Percentiles rank a stretch among this genome's conserved stretches.
phyloP scores from a whole-genome alignment of 2,329 filamentous ascomycete species.

The Xylariaceae sp. region DNA sequence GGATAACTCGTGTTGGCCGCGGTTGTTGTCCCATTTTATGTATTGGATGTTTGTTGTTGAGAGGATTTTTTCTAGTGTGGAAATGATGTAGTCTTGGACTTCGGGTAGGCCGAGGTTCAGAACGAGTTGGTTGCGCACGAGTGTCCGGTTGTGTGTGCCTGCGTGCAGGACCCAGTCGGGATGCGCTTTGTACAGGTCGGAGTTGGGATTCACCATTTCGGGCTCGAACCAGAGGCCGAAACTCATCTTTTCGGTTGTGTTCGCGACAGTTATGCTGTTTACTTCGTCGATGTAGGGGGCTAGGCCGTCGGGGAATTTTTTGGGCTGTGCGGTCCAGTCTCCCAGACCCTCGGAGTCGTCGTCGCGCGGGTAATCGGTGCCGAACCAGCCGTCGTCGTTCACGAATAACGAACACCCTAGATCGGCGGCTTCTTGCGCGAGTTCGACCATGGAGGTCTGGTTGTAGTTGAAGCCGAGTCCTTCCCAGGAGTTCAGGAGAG shows the following conservation, averaged over 20 bases:
- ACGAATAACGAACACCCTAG: slow-evolving; percentile 60
- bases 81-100: slow-evolving; percentile 59
- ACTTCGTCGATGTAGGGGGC: slow-evolving; percentile 46
- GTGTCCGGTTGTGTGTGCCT: slow-evolving; percentile 49
- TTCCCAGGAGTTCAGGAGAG: slow-evolving; percentile 63
- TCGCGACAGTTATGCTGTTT: slow-evolving; percentile 43
- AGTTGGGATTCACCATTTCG: slow-evolving; percentile 62
- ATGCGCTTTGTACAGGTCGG: slow-evolving; percentile 54
- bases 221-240: slow-evolving; percentile 66
- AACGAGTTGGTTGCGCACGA: slow-evolving; percentile 54
- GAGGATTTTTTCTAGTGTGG: slow-evolving; percentile 49
- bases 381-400: slow-evolving; percentile 64
- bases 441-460: slow-evolving; percentile 47
- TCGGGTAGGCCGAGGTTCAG: slow-evolving; percentile 56
- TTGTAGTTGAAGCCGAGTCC: slow-evolving; percentile 56
- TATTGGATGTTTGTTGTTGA: slow-evolving; percentile 51
- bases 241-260: slow-evolving; percentile 44
- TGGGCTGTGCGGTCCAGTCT: slow-evolving; percentile 57
- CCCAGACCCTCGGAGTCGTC: slow-evolving; percentile 55
- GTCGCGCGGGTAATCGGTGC: slow-evolving; percentile 53
- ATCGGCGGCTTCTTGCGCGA: slow-evolving; percentile 52
- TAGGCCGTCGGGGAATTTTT: slow-evolving; percentile 55
- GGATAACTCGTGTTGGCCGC: slow-evolving; percentile 56
- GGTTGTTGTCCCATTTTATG: slow-evolving; percentile 65
- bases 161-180: slow-evolving; percentile 60